phyloP scores from a whole-genome alignment of 768 basidiomycete species.

The Jaapia argillacea region DNA sequence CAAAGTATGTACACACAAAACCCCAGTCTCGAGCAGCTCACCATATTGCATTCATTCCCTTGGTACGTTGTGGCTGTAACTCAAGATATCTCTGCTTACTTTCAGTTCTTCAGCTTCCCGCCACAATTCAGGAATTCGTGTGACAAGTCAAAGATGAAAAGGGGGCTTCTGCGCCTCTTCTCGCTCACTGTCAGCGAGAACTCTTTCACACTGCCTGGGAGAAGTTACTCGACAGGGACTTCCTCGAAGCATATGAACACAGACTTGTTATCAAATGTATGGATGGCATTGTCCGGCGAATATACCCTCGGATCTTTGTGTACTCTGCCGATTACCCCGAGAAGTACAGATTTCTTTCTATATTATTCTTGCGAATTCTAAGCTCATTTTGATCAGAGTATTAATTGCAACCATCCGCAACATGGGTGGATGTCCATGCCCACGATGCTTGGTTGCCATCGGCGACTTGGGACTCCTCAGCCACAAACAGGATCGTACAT shows the following conservation, averaged over 20 bases:
- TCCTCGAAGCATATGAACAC: constrained; percentile 13
- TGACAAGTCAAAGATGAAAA: neutral
- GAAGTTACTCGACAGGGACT: constrained; percentile 10
- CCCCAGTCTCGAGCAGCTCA: constrained; percentile 5
- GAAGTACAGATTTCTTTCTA: constrained; percentile 12
- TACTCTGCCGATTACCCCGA: constrained; percentile 21
- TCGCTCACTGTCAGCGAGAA: constrained; percentile 14
- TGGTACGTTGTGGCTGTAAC: constrained; percentile 4
- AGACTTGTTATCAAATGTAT: constrained; percentile 12
- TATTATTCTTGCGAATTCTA: neutral
- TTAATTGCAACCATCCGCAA: constrained; percentile 27
- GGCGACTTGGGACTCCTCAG: constrained; percentile 21
- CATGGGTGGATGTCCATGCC: constrained; percentile 29
- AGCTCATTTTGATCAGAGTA: constrained; percentile 14
- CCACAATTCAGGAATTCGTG: constrained; percentile 4
- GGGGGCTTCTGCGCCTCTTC: neutral
- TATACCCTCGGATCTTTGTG: constrained; percentile 15
- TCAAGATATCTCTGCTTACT: neutral
- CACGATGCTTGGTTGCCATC: constrained; percentile 23
- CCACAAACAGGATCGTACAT: constrained; percentile 10
- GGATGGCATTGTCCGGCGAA: constrained; percentile 11
- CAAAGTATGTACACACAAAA: constrained; percentile 11
- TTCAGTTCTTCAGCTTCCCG: constrained; percentile 7
- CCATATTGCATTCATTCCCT: constrained; percentile 14
- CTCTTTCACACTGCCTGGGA: constrained; percentile 13